Base-by-base conservation (phyloP, 1,139 yeast species). In the Yamadazyma spencermartinsiae region DNA sequence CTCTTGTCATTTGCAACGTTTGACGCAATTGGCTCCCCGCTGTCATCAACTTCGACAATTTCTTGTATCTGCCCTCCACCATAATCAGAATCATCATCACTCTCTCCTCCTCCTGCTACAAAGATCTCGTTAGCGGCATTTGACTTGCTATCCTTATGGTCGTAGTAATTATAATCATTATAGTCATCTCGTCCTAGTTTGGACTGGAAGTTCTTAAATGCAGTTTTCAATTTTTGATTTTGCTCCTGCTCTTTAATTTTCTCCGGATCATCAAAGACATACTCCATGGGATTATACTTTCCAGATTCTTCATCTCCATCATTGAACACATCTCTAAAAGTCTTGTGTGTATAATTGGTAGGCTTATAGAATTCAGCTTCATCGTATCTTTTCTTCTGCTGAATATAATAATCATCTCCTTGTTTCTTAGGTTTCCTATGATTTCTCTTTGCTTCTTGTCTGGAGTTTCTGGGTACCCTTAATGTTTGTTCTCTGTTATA, bases 201-300 rank as follows among this genome's bases (percentile, higher is more conserved):
- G 5, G 52, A 52, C 36, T 59, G 65, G 19, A 69, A 45, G 16
- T 52, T 54, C 41, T 56, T 58, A 32, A 67, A 54, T 1, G 66
- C 68, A 33, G 51, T 49, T 32, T 55, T 54, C 19, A 67, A 43
- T 29, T 59, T 58, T 29, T 56, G 52, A 33, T 52, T 49, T 35
- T 55, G 50, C 35, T 49, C 49, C 32, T 45, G 50, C 37, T 49
- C 51, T 16, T 45, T 49, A 16, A 49, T 49, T 28, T 46, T 46
- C 8, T 45, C 58, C 2, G 58, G 55, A 25, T 54, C 60, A 28
- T 65, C 65, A 48, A 72, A 72, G 5, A 72, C 76, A 29, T 55
- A 48, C 42, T 69, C 74, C 53, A 68, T 67, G 4, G 76, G 76
- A 41, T 68, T 69, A 41, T 65, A 65, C 36, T 57, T 59, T 26